Conservation (phyloP, 2,329 filamentous ascomycete genomes). For the Sodiomyces alkalinus region DNA sequence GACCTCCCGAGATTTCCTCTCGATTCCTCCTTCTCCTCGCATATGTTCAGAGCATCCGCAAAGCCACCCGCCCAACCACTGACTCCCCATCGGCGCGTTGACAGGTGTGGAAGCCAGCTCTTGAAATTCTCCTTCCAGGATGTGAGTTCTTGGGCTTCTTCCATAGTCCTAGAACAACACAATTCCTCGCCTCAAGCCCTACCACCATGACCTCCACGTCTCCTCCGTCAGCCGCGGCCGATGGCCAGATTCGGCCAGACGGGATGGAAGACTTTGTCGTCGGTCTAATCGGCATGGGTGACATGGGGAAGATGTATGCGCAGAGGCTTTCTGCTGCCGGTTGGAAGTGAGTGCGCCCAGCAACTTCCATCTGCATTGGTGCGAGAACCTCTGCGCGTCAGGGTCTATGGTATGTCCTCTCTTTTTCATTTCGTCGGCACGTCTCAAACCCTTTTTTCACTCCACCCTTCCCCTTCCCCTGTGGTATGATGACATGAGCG, state of each 20-base stretch:
- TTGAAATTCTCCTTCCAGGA: constrained; percentile 4
- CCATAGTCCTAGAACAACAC: constrained; percentile 1
- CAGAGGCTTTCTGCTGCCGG: constrained; percentile 75
- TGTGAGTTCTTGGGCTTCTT: constrained; percentile 7
- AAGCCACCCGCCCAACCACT: background rate
- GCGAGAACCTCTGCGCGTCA: constrained; percentile 3
- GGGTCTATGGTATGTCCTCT: constrained; percentile 20
- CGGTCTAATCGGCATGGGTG: constrained; percentile 96
- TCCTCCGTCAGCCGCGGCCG: constrained; percentile 4
- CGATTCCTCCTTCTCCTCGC: constrained; percentile 1
- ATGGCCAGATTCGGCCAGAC: constrained; percentile 14
- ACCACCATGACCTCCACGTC: constrained; percentile 6
- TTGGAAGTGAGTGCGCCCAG: constrained; percentile 59
- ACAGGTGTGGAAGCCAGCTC: constrained; percentile 1
- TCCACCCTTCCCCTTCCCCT: constrained; percentile 4
- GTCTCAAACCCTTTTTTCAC: constrained; percentile 1
- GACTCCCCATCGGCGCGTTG: constrained; percentile 1
- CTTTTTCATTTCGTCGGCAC: constrained; percentile 2
- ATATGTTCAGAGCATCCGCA: constrained; percentile 1
- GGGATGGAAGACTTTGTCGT: constrained; percentile 59
- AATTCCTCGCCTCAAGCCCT: background rate
- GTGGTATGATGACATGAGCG: constrained; percentile 97
- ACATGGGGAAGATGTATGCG: constrained; percentile 99
- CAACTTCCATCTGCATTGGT: constrained; percentile 4
- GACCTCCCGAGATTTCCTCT: too few species aligned